Conservation (phyloP, 2,329 filamentous ascomycete genomes). For the Pseudogymnoascus destructans region DNA sequence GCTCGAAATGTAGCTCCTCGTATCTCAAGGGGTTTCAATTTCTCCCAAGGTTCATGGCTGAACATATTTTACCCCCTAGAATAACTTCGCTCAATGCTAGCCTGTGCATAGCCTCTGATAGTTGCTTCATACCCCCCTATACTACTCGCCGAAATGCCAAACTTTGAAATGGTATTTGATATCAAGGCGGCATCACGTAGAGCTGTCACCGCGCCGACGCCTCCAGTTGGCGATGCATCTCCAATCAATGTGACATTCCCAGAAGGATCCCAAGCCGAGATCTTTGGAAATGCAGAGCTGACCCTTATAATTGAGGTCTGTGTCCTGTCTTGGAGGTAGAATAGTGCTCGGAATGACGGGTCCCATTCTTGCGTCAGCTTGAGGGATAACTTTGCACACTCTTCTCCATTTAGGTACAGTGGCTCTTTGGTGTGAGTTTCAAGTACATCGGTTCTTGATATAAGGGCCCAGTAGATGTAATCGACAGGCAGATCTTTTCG, state of each 20-base stretch:
- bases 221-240: constrained; percentile 11
- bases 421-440: constrained; percentile 8
- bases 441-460: constrained; percentile 13
- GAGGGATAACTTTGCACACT: constrained; percentile 11
- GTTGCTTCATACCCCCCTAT: not conserved
- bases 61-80: not conserved
- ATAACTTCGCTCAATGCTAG: not conserved
- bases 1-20: not conserved
- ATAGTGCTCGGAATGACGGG: constrained; percentile 12
- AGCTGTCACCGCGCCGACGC: not conserved
- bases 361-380: constrained; percentile 14
- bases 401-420: constrained; percentile 7
- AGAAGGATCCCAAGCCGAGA: constrained; percentile 11
- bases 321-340: constrained; percentile 13
- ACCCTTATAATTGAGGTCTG: constrained; percentile 13
- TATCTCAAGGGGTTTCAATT: not conserved
- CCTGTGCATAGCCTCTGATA: not conserved
- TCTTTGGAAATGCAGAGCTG: constrained; percentile 12
- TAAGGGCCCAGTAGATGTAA: constrained; percentile 28
- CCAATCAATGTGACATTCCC: constrained; percentile 12
- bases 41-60: not conserved
- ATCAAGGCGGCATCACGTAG: not conserved
- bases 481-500: constrained; percentile 18
- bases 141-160: not conserved
- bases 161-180: not conserved